Percentiles rank a stretch among this genome's conserved stretches.
These are phyloP conservation scores for Populus hybrid DNA, from an alignment of 441 rosid genomes.

Conservation along the genomic window DNA sequence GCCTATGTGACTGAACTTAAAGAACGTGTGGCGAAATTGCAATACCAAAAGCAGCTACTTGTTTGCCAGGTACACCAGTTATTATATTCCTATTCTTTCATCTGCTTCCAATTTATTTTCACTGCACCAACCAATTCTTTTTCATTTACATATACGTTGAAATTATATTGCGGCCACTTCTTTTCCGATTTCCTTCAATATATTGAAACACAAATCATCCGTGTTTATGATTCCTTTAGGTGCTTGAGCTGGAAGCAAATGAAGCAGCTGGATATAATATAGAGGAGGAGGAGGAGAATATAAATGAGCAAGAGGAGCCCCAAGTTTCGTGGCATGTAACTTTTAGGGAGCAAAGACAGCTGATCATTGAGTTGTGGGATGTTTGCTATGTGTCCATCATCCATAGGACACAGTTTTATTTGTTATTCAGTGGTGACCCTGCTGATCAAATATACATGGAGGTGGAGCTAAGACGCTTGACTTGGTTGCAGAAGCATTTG, in stretches of 20 bases:
- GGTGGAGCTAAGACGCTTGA: slow-evolving; percentile 94
- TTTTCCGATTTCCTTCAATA: background rate
- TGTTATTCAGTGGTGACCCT: slow-evolving; percentile 88
- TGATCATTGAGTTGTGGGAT: slow-evolving; percentile 94
- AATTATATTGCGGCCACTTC: background rate
- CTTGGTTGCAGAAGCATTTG: slow-evolving; percentile 93
- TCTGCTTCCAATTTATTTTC: background rate
- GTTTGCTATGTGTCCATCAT: slow-evolving; percentile 80
- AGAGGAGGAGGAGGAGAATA: slow-evolving; percentile 58
- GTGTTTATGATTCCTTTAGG: slow-evolving; percentile 40
- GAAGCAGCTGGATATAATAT: slow-evolving; percentile 77
- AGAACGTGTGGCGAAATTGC: slow-evolving; percentile 97
- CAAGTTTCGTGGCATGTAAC: slow-evolving; percentile 79
- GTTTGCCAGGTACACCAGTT: slow-evolving; percentile 76
- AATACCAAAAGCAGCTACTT: slow-evolving; percentile 97
- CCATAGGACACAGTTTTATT: slow-evolving; percentile 93
- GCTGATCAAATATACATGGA: slow-evolving; percentile 99
- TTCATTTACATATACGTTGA: background rate
- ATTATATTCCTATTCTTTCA: background rate
- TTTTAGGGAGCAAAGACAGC: slow-evolving; percentile 85
- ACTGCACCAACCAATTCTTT: background rate
- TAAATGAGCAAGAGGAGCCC: slow-evolving; percentile 45
- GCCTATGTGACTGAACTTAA: slow-evolving; percentile 92
- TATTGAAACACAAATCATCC: slow-evolving; percentile 4
- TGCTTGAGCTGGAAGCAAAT: slow-evolving; percentile 94